Evolutionary conservation across 345 rosid species (phyloP), one percentile per base, ranked within the genome.

Genomic region (Citrus unshiu): DNA sequence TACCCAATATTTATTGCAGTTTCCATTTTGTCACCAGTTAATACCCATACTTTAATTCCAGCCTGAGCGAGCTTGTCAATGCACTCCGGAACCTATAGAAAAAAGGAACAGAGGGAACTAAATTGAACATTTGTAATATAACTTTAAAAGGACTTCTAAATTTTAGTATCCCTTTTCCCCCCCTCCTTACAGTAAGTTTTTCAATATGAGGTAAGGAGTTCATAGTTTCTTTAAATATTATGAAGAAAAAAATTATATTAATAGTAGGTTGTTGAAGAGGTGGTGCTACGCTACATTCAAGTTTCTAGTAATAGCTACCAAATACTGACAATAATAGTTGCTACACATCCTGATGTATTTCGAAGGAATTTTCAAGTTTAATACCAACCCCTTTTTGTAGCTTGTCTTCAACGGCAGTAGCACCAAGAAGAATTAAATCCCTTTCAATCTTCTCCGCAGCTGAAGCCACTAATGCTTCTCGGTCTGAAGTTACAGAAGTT

Each of bases 1-100:
- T 92, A 93, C 98, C 99, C 99, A 3, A 93, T 93, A 85, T 93
- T 95, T 65, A 95, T 80, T 3, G 98, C 99, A 0, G 99, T 93
- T 86, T 94, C 99, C 81, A 88, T 88, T 88, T 91, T 93, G 81
- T 95, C 99, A 0, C 99, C 98, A 0, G 99, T 95, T 82, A 95
- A 81, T 74, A 95, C 89, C 99, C 99, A 95, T 86, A 95, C 74
- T 80, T 87, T 90, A 18, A 95, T 85, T 77, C 90, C 88, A 56
- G 98, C 98, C 77, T 35, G 83, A n/a, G 97, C 91, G 77, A 95
- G 93, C 79, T 86, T 95, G 39, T 87, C 86, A 76, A 95, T 90
- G 71, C 97, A 93, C 65, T 78, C 87, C 30, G 95, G 92, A 77
- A 93, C 99, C 99, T 95, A 67, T 18, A 73, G 56, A 68, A 6